Conservation (phyloP, 352 stramenopile species). For the Phytophthora cactorum region DNA sequence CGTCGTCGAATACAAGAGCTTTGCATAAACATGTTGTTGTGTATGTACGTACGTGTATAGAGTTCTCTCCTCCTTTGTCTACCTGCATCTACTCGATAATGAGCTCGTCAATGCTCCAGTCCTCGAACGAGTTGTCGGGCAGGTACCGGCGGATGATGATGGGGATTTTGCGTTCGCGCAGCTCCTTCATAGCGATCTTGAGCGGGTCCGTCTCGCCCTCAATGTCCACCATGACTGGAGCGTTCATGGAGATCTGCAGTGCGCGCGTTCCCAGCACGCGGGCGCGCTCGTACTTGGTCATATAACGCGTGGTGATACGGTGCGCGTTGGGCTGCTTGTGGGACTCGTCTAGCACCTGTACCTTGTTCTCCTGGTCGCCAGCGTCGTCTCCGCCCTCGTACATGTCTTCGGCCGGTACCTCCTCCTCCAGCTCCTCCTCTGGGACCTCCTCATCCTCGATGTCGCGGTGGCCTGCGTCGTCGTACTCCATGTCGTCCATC, state of each 20-base stretch:
- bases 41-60: slow-evolving; percentile 28
- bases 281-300: slow-evolving; percentile 99
- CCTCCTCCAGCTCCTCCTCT: slow-evolving; percentile 75
- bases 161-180: slow-evolving; percentile 99
- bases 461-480: slow-evolving; percentile 76
- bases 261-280: slow-evolving; percentile 98
- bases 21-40: slow-evolving; percentile 25
- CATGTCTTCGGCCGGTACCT: slow-evolving; percentile 75
- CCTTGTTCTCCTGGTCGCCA: slow-evolving; percentile 59
- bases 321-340: slow-evolving; percentile 88
- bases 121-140: slow-evolving; percentile 98
- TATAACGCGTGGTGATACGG: slow-evolving; percentile 97
- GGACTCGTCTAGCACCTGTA: slow-evolving; percentile 85
- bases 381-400: slow-evolving; percentile 71
- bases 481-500: slow-evolving; percentile 91
- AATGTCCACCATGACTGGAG: slow-evolving; percentile 96
- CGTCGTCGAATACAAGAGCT: not conserved
- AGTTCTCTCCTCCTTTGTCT: slow-evolving; percentile 6
- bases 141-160: slow-evolving; percentile 99
- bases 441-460: slow-evolving; percentile 87
- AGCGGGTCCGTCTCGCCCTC: slow-evolving; percentile 99
- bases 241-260: slow-evolving; percentile 99
- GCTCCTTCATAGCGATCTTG: slow-evolving; percentile 99
- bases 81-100: slow-evolving; percentile 95
- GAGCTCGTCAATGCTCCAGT: slow-evolving; percentile 99